Evolutionary conservation across 176 grass and related monocot genomes (phyloP).

Genomic region (Triticum urartu): DNA sequence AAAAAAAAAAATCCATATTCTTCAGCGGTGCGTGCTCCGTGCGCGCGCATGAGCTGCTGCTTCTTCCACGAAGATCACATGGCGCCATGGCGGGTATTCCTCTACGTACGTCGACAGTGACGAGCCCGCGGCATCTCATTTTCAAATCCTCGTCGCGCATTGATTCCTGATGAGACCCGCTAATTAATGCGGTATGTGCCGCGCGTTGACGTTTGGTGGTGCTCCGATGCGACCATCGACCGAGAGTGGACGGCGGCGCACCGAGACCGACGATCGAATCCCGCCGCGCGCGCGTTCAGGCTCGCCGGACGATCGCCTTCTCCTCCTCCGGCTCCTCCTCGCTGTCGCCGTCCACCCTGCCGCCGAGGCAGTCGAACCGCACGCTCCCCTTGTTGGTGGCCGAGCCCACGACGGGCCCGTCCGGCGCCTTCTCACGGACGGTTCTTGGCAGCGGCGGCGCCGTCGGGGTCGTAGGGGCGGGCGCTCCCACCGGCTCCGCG

Average conservation of each 20-base stretch:
- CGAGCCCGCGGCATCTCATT: not conserved
- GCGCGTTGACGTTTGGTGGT: slow-evolving; percentile 8
- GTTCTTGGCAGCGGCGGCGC: not conserved
- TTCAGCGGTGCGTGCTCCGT: not conserved
- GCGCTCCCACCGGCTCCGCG: not conserved
- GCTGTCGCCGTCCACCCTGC: slow-evolving; percentile 36
- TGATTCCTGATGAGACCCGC: not conserved
- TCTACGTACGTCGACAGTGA: not conserved
- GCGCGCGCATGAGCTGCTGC: not conserved
- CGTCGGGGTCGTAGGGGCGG: not conserved
- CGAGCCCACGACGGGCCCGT: not conserved
- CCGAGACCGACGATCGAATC: not conserved
- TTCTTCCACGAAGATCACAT: slow-evolving; percentile 14
- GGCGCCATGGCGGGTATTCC: not conserved
- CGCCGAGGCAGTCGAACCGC: slow-evolving; percentile 63
- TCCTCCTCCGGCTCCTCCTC: slow-evolving; percentile 48
- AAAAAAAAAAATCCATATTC: not conserved
- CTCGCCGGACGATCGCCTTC: slow-evolving; percentile 45
- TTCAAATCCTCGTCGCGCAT: not conserved
- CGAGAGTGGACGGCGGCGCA: not conserved
- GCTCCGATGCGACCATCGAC: not conserved
- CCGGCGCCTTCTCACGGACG: slow-evolving; percentile 25
- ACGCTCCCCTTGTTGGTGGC: slow-evolving; percentile 27
- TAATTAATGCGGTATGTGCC: not conserved
- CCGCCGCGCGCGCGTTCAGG: not conserved